Evolutionary conservation across 2,329 filamentous ascomycete species (phyloP), one percentile per base, ranked within the genome.

Genomic region (Cordyceps pruinosa): DNA sequence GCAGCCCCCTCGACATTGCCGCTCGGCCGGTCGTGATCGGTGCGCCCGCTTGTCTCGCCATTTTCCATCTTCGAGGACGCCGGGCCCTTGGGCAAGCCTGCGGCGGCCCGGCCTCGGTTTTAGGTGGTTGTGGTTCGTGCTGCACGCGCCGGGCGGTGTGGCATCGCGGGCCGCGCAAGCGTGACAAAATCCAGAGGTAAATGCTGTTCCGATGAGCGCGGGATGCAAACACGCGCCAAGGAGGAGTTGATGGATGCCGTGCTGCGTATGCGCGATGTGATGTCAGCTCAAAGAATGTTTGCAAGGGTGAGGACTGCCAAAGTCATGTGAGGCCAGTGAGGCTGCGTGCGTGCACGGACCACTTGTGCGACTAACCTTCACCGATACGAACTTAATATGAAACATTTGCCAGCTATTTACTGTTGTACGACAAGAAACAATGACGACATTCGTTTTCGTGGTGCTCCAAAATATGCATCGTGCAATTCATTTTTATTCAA

Each of bases 1-100:
- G 77, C 76, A 61, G 73, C 62, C 42, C 74, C 77, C 62, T 80
- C 79, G 54, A 67, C 70, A 46, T 66, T 58, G 61, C 77, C 73
- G 23, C 32, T 45, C 35, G n/a, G 26, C 75, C 77, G 77, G 66
- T 83, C 78, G 69, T 83, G 78, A 66, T 83, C 79, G 64, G 77
- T 78, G 67, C 75, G 78, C 63, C 78, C 77, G 66, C 79, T 79
- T 66, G 76, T 75, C 66, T 70, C 72, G 69, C 77, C 78, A 71
- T 77, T 76, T 63, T 82, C 79, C 79, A 82, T 82, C 64, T 42
- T 74, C 77, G 72, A 80, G 73, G 65, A 59, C 66, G 64, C 78
- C 77, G 61, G 79, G 78, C 79, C 79, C 81, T 41, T 82, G 34
- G 25, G 37, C 35, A 49, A 53, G 30, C 30, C 53, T 28, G 35